Percentiles rank a stretch among this genome's conserved stretches.
phyloP scores from a whole-genome alignment of 2,329 filamentous ascomycete species.

The Arthrocladium fulminans region DNA sequence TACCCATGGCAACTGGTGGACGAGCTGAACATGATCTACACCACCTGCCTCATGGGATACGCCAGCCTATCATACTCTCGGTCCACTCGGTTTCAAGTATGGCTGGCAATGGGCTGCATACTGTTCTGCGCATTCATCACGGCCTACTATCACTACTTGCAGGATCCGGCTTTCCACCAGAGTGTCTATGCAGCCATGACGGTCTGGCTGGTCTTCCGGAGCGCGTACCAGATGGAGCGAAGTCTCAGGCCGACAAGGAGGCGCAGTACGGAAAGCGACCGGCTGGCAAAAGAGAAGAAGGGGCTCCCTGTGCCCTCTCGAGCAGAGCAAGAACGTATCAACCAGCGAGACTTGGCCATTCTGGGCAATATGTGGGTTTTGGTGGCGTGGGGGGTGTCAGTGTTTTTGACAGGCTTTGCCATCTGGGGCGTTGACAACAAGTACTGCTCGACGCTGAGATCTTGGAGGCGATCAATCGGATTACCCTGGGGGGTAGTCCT shows the following conservation, averaged over 20 bases:
- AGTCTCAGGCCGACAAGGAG: conserved; percentile 53
- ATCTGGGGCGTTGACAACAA: conserved; percentile 72
- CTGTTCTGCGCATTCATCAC: conserved; percentile 61
- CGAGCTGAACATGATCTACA: conserved; percentile 53
- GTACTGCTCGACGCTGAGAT: conserved; percentile 57
- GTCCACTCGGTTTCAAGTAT: conserved; percentile 40
- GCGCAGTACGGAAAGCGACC: conserved; percentile 38
- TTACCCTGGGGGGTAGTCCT: conserved; percentile 71
- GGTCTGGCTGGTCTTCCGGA: conserved; percentile 58
- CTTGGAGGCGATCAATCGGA: conserved; percentile 57
- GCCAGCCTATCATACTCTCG: conserved; percentile 66
- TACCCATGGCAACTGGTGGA: conserved; percentile 61
- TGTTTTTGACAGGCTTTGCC: conserved; percentile 65
- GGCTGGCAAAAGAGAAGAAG: conserved; percentile 30
- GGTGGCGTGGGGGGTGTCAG: conserved; percentile 56
- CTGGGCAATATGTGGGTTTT: conserved; percentile 67
- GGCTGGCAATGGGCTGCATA: conserved; percentile 51
- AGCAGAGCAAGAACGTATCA: conserved; percentile 40
- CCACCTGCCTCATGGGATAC: conserved; percentile 50
- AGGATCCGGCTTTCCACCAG: conserved; percentile 76
- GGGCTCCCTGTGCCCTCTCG: conserved; percentile 34
- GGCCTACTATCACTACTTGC: conserved; percentile 69
- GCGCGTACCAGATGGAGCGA: conserved; percentile 68
- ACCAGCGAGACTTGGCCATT: conserved; percentile 48
- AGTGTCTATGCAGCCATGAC: conserved; percentile 68